phyloP scores from a whole-genome alignment of 2,329 filamentous ascomycete species.

The Alternaria brassicae region DNA sequence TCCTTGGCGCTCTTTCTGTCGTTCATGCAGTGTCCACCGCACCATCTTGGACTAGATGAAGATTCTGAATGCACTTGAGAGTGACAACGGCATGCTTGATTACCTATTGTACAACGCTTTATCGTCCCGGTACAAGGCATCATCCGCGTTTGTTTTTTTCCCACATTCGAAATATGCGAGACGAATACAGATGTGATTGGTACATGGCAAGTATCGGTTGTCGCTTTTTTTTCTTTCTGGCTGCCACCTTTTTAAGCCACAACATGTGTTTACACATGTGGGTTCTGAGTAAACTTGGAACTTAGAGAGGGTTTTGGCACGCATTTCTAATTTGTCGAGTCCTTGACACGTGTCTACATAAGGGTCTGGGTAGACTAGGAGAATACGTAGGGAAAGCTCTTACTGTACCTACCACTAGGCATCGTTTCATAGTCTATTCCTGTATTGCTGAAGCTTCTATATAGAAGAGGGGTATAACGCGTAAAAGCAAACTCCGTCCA shows the following conservation, averaged over 20 bases:
- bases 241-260: background rate
- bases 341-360: background rate
- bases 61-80: background rate
- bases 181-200: background rate
- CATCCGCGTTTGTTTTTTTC: background rate
- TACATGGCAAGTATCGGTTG: background rate
- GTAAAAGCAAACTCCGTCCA: background rate
- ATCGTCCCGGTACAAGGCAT: background rate
- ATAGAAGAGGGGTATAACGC: constrained; percentile 5
- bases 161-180: background rate
- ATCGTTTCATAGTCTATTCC: background rate
- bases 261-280: background rate
- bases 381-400: background rate
- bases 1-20: too few relatives aligned
- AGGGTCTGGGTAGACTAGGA: too few relatives aligned
- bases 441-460: background rate
- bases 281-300: background rate
- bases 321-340: background rate
- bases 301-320: background rate
- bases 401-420: background rate
- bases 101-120: background rate
- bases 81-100: background rate
- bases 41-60: background rate
- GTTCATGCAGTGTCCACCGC: background rate
- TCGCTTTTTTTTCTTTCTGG: background rate